These are phyloP conservation scores for Asclepias syriaca DNA, from an alignment of 257 asterid genomes.

Conservation along the genomic window DNA sequence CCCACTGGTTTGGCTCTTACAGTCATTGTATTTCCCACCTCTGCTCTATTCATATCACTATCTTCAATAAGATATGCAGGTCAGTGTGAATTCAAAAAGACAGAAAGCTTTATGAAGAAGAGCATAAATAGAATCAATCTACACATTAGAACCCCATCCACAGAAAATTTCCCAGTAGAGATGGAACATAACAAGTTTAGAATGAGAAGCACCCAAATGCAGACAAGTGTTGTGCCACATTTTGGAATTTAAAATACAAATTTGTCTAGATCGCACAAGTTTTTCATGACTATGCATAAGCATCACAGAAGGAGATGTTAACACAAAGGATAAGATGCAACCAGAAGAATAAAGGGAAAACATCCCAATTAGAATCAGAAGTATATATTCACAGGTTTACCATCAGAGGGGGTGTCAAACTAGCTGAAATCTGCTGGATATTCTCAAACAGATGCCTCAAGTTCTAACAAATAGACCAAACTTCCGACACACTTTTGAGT, in stretches of 20 bases:
- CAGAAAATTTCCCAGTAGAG: background rate
- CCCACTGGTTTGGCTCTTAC: conserved; percentile 58
- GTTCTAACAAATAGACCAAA: background rate
- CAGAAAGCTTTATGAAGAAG: background rate
- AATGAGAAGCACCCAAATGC: background rate
- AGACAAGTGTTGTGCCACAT: background rate
- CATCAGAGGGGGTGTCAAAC: background rate
- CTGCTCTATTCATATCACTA: conserved; percentile 70
- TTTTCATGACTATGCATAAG: background rate
- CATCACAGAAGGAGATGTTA: background rate
- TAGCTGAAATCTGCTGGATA: too few relatives aligned
- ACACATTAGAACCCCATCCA: background rate
- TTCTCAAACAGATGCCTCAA: background rate
- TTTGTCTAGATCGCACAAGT: background rate
- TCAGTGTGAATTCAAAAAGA: background rate
- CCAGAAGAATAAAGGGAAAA: background rate
- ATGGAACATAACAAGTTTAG: background rate
- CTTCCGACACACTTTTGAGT: background rate
- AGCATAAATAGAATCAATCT: background rate
- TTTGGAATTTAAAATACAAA: background rate
- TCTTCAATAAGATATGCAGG: conserved; percentile 19
- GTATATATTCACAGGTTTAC: background rate
- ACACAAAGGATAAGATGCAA: background rate
- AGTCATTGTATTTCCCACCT: conserved; percentile 48
- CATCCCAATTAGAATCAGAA: background rate